Evolutionary conservation across 2,329 filamentous ascomycete species (phyloP).

Genomic region (Aureobasidium namibiae): DNA sequence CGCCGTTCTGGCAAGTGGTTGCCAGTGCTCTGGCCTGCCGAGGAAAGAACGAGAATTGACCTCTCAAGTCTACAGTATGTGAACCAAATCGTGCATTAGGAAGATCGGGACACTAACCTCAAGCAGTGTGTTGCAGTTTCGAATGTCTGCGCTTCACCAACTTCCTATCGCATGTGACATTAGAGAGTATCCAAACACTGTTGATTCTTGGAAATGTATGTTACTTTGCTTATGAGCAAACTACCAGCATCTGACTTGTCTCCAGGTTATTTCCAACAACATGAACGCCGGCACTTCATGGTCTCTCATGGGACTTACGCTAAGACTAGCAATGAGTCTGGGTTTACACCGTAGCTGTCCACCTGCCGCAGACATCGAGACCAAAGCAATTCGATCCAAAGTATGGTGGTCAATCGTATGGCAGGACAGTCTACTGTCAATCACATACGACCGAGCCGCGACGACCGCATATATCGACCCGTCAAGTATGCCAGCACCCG

Average conservation of each 20-base stretch:
- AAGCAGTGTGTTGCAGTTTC: slow-evolving; percentile 53
- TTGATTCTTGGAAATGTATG: slow-evolving; percentile 51
- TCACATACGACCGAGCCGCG: slow-evolving; percentile 54
- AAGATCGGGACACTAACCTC: slow-evolving; percentile 21
- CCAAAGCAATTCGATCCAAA: slow-evolving; percentile 31
- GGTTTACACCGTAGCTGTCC: slow-evolving; percentile 53
- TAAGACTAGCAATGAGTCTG: slow-evolving; percentile 52
- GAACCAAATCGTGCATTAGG: background rate
- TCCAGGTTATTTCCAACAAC: slow-evolving; percentile 46
- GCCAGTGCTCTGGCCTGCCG: slow-evolving; percentile 50
- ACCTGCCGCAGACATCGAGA: slow-evolving; percentile 42
- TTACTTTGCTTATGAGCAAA: background rate
- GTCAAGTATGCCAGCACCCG: slow-evolving; percentile 33
- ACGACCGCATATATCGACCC: slow-evolving; percentile 46
- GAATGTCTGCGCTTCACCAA: slow-evolving; percentile 57
- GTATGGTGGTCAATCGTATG: slow-evolving; percentile 54
- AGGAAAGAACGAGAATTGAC: slow-evolving; percentile 54
- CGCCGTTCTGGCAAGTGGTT: slow-evolving; percentile 54
- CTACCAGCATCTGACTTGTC: background rate
- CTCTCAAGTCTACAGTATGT: slow-evolving; percentile 53
- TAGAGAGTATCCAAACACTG: slow-evolving; percentile 55
- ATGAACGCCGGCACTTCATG: slow-evolving; percentile 59
- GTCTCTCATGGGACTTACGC: slow-evolving; percentile 51
- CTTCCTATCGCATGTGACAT: slow-evolving; percentile 52
- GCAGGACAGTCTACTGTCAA: slow-evolving; percentile 56